phyloP scores from a whole-genome alignment of 352 stramenopile genomes.

The Phytophthora niederhauseri region DNA sequence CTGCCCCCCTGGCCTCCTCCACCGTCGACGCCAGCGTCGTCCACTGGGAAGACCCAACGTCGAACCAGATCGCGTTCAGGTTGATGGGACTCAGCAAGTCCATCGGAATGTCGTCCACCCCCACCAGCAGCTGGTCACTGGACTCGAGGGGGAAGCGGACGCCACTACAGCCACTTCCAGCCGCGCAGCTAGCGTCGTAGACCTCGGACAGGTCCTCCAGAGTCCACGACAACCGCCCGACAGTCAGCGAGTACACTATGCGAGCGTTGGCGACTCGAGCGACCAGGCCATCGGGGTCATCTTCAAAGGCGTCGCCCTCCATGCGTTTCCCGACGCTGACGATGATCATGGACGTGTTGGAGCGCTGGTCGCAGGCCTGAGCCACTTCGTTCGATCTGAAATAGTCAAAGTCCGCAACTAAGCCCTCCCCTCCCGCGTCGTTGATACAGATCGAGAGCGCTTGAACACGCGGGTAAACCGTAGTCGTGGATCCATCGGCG shows the following conservation, averaged over 20 bases:
- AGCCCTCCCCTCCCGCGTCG: neutral
- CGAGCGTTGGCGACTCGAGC: constrained; percentile 15
- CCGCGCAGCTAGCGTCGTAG: constrained; percentile 13
- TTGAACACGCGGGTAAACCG: constrained; percentile 19
- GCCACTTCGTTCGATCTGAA: neutral
- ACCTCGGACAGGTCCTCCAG: constrained; percentile 10
- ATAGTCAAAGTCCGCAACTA: constrained; percentile 3
- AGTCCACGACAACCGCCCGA: constrained; percentile 27
- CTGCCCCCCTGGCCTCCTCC: constrained; percentile 10
- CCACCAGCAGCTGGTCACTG: constrained; percentile 7
- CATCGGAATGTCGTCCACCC: constrained; percentile 5
- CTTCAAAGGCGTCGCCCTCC: constrained; percentile 20
- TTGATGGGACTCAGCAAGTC: constrained; percentile 18
- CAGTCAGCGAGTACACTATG: constrained; percentile 30
- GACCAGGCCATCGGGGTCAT: neutral
- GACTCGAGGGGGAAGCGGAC: constrained; percentile 15
- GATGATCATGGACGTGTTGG: constrained; percentile 20
- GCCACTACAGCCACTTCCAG: neutral
- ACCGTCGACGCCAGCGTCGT: constrained; percentile 9
- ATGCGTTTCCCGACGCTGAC: constrained; percentile 23
- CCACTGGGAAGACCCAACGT: constrained; percentile 9
- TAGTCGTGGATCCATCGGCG: neutral
- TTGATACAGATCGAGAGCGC: constrained; percentile 20
- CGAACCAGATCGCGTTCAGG: constrained; percentile 5
- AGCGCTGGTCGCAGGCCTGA: constrained; percentile 17